Evolutionary conservation across 108 stramenopile species (phyloP).

Genomic region (Cyclotella kingstonii): DNA sequence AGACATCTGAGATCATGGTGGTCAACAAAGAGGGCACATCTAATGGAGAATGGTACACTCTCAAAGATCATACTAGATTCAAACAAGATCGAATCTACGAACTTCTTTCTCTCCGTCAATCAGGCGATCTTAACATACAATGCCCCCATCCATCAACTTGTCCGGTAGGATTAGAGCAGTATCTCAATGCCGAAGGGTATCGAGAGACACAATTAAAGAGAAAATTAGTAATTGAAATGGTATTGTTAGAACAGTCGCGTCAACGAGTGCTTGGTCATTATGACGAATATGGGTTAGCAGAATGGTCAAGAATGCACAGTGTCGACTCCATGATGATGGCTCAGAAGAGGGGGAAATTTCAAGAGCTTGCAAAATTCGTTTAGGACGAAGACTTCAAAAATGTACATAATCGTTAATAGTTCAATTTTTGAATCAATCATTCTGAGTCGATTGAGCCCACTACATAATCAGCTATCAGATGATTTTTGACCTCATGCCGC

Average conservation of each 20-base stretch:
- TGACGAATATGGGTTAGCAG: constrained; percentile 37
- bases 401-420: no score
- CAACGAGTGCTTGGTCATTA: constrained; percentile 20
- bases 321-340: constrained; percentile 10
- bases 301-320: background rate
- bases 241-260: constrained; percentile 37
- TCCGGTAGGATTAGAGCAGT: constrained; percentile 44
- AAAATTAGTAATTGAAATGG: constrained; percentile 20
- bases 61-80: constrained; percentile 25
- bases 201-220: constrained; percentile 13
- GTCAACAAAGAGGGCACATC: constrained; percentile 3
- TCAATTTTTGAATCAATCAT: no score
- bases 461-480: no score
- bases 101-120: constrained; percentile 10
- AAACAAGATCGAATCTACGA: constrained; percentile 30
- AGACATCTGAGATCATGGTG: constrained; percentile 14
- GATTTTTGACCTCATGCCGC: no score
- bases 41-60: constrained; percentile 24
- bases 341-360: constrained; percentile 33
- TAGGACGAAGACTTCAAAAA: background rate
- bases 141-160: constrained; percentile 1
- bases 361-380: constrained; percentile 36
- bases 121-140: background rate
- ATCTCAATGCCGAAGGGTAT: constrained; percentile 9
- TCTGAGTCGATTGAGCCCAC: no score